A percentile compares a stretch with the other conserved stretches of the same genome.
These are phyloP conservation scores for Diplodia scrobiculata DNA, from an alignment of 2,329 filamentous ascomycete genomes.

Conservation along the genomic window DNA sequence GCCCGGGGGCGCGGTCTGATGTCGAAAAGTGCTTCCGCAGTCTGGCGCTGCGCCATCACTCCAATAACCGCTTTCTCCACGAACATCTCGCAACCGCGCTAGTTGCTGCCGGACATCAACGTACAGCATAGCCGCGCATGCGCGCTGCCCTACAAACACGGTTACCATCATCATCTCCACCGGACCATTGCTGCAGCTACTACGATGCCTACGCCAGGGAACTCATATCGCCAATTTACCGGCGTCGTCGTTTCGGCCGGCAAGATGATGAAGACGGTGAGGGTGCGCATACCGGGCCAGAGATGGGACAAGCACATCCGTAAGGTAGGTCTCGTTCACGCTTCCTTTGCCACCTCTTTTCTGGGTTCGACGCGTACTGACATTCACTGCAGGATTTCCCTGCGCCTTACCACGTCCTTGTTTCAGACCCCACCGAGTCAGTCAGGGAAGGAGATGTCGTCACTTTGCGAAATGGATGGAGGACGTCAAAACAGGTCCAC, in stretches of 20 bases:
- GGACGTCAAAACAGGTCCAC: constrained; percentile 66
- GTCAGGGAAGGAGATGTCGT: constrained; percentile 75
- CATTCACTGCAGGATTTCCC: constrained; percentile 62
- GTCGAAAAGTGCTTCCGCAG: constrained; percentile 23
- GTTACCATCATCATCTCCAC: not conserved
- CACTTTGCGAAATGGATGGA: constrained; percentile 67
- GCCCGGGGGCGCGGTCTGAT: not conserved
- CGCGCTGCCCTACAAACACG: not conserved
- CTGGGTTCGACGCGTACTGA: not conserved
- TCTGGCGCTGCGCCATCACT: not conserved
- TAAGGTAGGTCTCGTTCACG: constrained; percentile 58
- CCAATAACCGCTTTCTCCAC: not conserved
- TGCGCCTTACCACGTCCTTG: constrained; percentile 65
- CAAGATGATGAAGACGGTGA: constrained; percentile 76
- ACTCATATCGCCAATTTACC: constrained; percentile 37
- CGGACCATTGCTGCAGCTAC: not conserved
- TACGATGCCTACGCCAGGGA: constrained; percentile 22
- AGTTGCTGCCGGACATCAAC: not conserved
- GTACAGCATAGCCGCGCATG: not conserved
- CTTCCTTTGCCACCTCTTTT: constrained; percentile 11
- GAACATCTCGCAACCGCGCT: not conserved
- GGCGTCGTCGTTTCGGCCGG: constrained; percentile 78
- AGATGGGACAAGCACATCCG: constrained; percentile 72
- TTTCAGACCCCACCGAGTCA: constrained; percentile 76
- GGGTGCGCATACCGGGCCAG: constrained; percentile 70